Conservation (phyloP, 2,329 filamentous ascomycete species). For the Furcasterigmium furcatum region DNA sequence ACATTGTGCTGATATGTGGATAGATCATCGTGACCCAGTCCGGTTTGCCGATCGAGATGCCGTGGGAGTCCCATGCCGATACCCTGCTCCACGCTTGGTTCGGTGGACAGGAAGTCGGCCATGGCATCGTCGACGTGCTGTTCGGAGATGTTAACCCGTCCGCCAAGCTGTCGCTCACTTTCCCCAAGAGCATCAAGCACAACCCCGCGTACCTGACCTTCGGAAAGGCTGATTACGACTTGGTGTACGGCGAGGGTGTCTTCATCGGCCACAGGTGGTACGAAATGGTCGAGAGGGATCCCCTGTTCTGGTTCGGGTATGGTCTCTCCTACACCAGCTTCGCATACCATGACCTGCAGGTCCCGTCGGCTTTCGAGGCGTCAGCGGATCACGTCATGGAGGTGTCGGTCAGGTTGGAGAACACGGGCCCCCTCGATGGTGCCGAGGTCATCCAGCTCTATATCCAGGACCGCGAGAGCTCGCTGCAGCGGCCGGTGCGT, state of each 20-base stretch:
- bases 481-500: slow-evolving; percentile 53
- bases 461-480: slow-evolving; percentile 35
- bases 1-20: slow-evolving; percentile 19
- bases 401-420: slow-evolving; percentile 8
- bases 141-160: slow-evolving; percentile 73
- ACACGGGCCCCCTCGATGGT: slow-evolving; percentile 7
- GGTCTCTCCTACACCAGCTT: slow-evolving; percentile 78
- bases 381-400: slow-evolving; percentile 38
- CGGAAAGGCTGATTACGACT: slow-evolving; percentile 64
- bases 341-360: slow-evolving; percentile 44
- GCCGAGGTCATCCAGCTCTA: slow-evolving; percentile 52
- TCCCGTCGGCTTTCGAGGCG: slow-evolving; percentile 28
- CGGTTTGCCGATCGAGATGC: slow-evolving; percentile 72
- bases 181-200: slow-evolving; percentile 66
- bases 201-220: slow-evolving; percentile 78
- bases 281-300: slow-evolving; percentile 62
- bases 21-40: slow-evolving; percentile 69
- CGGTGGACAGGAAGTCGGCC: slow-evolving; percentile 79
- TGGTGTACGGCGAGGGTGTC: slow-evolving; percentile 76
- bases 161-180: slow-evolving; percentile 71
- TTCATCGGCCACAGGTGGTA: slow-evolving; percentile 82
- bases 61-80: slow-evolving; percentile 55
- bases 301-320: slow-evolving; percentile 75
- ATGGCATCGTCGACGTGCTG: slow-evolving; percentile 74
- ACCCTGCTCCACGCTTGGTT: slow-evolving; percentile 79